Base-by-base conservation (phyloP, 2,329 filamentous ascomycete species). In the Paraconiothyrium brasiliense region DNA sequence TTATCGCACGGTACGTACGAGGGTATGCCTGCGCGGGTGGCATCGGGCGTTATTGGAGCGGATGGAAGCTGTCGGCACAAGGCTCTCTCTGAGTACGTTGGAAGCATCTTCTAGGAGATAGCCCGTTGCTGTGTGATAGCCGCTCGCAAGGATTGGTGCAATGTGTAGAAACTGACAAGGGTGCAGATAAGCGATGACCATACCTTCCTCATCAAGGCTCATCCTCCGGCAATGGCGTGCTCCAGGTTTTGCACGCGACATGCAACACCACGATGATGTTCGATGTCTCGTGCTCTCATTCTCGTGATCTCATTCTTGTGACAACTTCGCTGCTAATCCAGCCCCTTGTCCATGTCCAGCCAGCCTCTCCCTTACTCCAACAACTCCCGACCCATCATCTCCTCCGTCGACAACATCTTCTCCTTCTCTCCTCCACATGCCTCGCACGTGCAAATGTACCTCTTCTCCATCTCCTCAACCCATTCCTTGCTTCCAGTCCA, bases 171-270 rank as follows among this genome's bases (percentile, higher is more conserved):
- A 16, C 1, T 30, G 46, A 30, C 46, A 48, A 32, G 46, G 46
- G 14, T 48, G 24, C 27, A 48, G 46, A 48, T 48, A 48, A 48
- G 46, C 46, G 46, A 48, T 14, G 46, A 30, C 24, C 13, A 30
- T 48, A 48, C 46, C 46, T 32, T 48, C 24, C 46, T 48, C 24
- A 30, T 48, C 46, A 32, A 32, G 46, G 24, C 24, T 48, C 10
- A 32, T n/a, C 14, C 13, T 48, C 46, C 46, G 46, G 24, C 13
- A 22, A 48, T 48, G 24, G 46, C 46, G 46, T 48, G 46, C 46
- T 48, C 46, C 14, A 32, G 24, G 11, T 24, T 48, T 48, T n/a
- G 14, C 24, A 48, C 46, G n/a, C 46, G 46, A 48, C 24, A 48
- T n/a, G 24, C 46, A 48, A 48, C 20, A 32, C 1, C 46, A 48